Evolutionary conservation across 352 stramenopile genomes (phyloP).

Genomic region (Globisporangium radiosum): DNA sequence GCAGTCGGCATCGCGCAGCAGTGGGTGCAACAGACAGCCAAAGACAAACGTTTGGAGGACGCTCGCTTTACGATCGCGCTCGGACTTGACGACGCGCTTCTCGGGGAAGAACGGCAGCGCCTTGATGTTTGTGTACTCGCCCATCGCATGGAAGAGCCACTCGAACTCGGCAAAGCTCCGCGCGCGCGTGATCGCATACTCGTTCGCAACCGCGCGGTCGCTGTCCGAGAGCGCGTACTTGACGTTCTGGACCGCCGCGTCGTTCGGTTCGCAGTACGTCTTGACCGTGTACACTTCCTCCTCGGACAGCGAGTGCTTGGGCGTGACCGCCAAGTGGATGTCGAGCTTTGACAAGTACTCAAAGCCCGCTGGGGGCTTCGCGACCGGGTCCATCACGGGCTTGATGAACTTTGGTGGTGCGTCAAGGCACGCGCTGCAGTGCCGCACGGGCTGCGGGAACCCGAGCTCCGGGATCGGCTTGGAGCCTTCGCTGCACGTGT

Average conservation of each 20-base stretch:
- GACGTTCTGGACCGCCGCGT: constrained; percentile 38
- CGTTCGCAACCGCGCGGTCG: constrained; percentile 66
- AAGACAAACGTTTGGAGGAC: constrained; percentile 76
- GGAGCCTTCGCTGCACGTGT: constrained; percentile 74
- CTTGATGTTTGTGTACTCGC: constrained; percentile 75
- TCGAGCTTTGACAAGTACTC: constrained; percentile 84
- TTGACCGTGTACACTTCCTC: constrained; percentile 67
- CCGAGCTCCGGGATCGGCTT: constrained; percentile 82
- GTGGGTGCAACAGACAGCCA: constrained; percentile 71
- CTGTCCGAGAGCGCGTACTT: constrained; percentile 48
- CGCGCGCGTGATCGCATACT: constrained; percentile 68
- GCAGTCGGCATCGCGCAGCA: constrained; percentile 71
- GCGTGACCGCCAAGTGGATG: constrained; percentile 55
- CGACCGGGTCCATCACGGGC: constrained; percentile 66
- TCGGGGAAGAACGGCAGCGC: constrained; percentile 76
- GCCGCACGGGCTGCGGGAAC: constrained; percentile 67
- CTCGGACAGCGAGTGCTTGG: constrained; percentile 35
- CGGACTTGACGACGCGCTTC: constrained; percentile 37
- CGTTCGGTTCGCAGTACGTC: constrained; percentile 76
- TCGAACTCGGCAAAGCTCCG: constrained; percentile 78
- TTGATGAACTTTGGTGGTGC: constrained; percentile 74
- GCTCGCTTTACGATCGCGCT: constrained; percentile 46
- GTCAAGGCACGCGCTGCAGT: constrained; percentile 79
- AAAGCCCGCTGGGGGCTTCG: constrained; percentile 73
- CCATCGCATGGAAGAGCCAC: constrained; percentile 72